A percentile compares a stretch with the other conserved stretches of the same genome.
phyloP scores from a whole-genome alignment of 441 rosid species.

The Gossypium davidsonii region DNA sequence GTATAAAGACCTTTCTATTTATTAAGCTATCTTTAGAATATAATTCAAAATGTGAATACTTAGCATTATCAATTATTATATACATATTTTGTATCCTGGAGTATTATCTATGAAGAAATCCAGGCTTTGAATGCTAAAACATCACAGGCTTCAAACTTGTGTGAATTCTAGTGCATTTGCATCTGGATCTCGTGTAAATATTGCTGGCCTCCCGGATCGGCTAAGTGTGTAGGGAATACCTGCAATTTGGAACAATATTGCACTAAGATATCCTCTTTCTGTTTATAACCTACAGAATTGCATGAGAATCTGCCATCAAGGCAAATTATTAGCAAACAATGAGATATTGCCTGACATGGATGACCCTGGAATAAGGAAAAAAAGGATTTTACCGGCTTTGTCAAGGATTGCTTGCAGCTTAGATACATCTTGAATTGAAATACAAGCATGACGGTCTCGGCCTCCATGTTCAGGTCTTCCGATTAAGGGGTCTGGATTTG shows the following conservation, averaged over 20 bases:
- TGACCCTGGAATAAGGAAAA: background rate
- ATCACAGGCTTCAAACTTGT: constrained; percentile 35
- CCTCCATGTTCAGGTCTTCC: constrained; percentile 94
- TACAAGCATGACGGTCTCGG: constrained; percentile 87
- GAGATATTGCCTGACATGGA: background rate
- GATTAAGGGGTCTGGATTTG: constrained; percentile 84
- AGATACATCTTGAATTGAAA: constrained; percentile 71
- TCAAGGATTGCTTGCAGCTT: constrained; percentile 68
- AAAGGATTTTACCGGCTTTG: constrained; percentile 51
- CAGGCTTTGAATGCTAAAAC: background rate
- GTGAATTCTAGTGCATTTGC: constrained; percentile 89
- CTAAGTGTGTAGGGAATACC: constrained; percentile 80
- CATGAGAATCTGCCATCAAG: background rate
- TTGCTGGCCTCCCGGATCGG: constrained; percentile 83
- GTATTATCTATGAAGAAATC: constrained; percentile 5
- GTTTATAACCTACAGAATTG: background rate
- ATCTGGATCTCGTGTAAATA: constrained; percentile 87
- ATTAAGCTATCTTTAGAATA: background rate
- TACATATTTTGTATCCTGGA: constrained; percentile 1
- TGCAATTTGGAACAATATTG: constrained; percentile 22
- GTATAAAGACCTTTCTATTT: background rate
- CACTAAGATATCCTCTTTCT: background rate
- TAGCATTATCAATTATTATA: background rate
- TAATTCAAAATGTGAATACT: background rate
- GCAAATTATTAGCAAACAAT: background rate